Conservation (phyloP, 2,329 filamentous ascomycete species). For the Colletotrichum endophyticum region DNA sequence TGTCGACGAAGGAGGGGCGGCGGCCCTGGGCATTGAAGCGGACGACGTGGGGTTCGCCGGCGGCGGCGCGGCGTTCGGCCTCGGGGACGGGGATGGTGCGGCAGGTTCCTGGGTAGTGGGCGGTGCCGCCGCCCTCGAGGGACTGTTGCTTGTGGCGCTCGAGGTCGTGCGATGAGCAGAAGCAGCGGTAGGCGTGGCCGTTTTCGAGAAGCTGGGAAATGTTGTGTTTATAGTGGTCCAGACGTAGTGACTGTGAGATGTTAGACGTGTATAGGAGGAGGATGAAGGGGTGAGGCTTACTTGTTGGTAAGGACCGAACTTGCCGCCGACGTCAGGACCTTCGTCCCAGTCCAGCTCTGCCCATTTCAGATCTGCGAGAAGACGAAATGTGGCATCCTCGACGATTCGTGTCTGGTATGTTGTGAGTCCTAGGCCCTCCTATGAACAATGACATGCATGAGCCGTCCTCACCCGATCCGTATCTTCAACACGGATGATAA, state of each 20-base stretch:
- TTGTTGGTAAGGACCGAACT: slow-evolving; percentile 85
- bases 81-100: slow-evolving; percentile 68
- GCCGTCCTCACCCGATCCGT: slow-evolving; percentile 77
- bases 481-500: slow-evolving; percentile 90
- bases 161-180: slow-evolving; percentile 79
- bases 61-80: slow-evolving; percentile 71
- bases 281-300: slow-evolving; percentile 44
- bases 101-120: slow-evolving; percentile 70
- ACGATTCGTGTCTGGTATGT: slow-evolving; percentile 75
- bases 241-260: slow-evolving; percentile 72
- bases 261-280: neutral
- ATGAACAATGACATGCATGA: neutral
- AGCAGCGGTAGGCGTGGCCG: slow-evolving; percentile 88
- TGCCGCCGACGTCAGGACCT: slow-evolving; percentile 83
- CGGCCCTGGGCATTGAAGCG: slow-evolving; percentile 70
- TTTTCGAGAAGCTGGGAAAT: slow-evolving; percentile 70
- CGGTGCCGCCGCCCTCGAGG: slow-evolving; percentile 53
- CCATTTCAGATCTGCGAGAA: slow-evolving; percentile 86
- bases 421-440: neutral
- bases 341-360: slow-evolving; percentile 93
- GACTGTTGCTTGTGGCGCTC: slow-evolving; percentile 68
- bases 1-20: slow-evolving; percentile 72
- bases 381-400: slow-evolving; percentile 74
- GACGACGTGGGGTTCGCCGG: slow-evolving; percentile 76
- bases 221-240: slow-evolving; percentile 73